Evolutionary conservation across 768 basidiomycete genomes (phyloP).

Genomic region (Boletus reticuloceps): DNA sequence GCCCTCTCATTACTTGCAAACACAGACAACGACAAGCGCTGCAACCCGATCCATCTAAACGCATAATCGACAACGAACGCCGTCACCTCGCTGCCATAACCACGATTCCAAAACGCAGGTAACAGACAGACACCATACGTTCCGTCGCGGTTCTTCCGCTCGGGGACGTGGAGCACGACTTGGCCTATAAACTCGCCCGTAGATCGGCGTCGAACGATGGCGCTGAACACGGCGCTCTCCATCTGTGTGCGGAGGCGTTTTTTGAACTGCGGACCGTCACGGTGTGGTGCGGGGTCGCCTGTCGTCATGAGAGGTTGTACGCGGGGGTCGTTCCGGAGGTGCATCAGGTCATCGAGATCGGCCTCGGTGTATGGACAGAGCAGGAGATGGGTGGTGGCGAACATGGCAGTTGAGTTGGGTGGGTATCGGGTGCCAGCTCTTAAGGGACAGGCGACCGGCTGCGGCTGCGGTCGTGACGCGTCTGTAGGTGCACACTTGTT

Average conservation of each 20-base stretch:
- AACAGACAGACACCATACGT: slow-evolving; percentile 31
- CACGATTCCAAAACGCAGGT: slow-evolving; percentile 36
- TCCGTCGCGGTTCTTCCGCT: slow-evolving; percentile 32
- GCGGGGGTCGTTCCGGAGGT: slow-evolving; percentile 30
- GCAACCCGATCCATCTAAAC: slow-evolving; percentile 39
- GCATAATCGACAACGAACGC: slow-evolving; percentile 40
- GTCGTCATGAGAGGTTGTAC: slow-evolving; percentile 22
- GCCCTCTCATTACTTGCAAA: slow-evolving; percentile 39
- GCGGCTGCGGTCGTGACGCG: slow-evolving; percentile 19
- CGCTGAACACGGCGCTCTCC: slow-evolving; percentile 26
- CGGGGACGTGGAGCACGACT: slow-evolving; percentile 24
- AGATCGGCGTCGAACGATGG: slow-evolving; percentile 28
- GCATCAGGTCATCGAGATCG: slow-evolving; percentile 31
- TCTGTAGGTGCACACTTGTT: neutral
- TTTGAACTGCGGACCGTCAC: slow-evolving; percentile 11
- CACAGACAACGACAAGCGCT: slow-evolving; percentile 41
- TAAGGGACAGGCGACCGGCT: neutral
- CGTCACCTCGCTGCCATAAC: slow-evolving; percentile 42
- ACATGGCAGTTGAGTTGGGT: slow-evolving; percentile 9
- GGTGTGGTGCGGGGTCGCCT: slow-evolving; percentile 9
- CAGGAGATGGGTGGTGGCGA: slow-evolving; percentile 33
- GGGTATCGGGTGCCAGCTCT: neutral
- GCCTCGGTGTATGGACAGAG: slow-evolving; percentile 32
- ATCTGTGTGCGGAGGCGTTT: slow-evolving; percentile 21
- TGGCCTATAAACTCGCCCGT: slow-evolving; percentile 34